A percentile compares a stretch with the other conserved stretches of the same genome.
Conservation (phyloP, 345 rosid species). For the Eucalyptus globulus region DNA sequence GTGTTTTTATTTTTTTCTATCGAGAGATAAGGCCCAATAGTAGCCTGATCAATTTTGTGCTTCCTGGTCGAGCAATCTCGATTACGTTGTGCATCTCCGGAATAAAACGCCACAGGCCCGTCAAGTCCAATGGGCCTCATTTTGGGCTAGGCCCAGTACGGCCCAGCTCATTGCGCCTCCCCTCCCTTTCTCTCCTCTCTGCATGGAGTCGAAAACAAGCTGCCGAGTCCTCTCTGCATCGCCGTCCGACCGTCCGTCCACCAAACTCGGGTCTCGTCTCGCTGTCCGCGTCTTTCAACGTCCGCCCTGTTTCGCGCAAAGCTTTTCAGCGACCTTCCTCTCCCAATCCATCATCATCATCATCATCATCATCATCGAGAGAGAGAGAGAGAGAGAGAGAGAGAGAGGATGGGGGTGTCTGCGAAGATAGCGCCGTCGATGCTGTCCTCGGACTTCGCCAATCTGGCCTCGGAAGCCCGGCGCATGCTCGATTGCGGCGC, state of each 20-base stretch:
- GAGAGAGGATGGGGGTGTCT: slow-evolving; percentile 34
- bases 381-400: neutral
- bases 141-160: neutral
- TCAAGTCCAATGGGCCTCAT: neutral
- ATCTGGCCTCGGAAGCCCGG: slow-evolving; percentile 79
- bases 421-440: slow-evolving; percentile 92
- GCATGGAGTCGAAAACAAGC: neutral
- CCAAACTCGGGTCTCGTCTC: neutral
- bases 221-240: neutral
- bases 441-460: slow-evolving; percentile 88
- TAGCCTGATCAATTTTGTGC: neutral
- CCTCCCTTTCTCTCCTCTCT: no score
- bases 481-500: slow-evolving; percentile 79
- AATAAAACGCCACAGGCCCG: neutral
- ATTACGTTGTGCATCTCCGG: neutral
- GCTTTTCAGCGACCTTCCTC: neutral
- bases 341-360: neutral
- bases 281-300: neutral
- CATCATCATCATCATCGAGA: neutral
- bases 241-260: neutral
- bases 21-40: neutral
- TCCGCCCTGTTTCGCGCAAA: neutral
- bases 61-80: neutral
- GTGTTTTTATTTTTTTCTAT: neutral
- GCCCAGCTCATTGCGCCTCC: neutral